Conservation (phyloP, 1,284 basidiomycete genomes). For the Trametes pubescens region DNA sequence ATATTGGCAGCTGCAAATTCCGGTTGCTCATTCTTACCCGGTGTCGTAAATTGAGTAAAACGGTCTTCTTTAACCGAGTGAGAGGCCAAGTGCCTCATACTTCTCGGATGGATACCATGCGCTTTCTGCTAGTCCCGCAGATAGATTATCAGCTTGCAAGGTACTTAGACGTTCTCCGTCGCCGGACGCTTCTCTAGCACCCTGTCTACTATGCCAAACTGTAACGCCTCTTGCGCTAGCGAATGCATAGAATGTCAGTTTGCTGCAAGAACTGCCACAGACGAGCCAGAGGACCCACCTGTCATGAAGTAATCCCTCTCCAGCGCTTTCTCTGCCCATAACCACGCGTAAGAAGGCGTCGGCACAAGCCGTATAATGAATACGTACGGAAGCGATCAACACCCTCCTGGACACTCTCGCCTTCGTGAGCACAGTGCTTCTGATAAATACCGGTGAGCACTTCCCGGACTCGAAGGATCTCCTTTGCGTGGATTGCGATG, state of each 20-base stretch:
- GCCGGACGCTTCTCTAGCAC: conserved; percentile 80
- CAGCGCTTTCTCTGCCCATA: conserved; percentile 75
- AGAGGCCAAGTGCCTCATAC: background rate
- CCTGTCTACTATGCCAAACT: conserved; percentile 91
- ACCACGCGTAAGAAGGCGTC: conserved; percentile 12
- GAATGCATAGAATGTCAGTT: background rate
- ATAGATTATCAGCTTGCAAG: background rate
- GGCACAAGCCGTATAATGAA: background rate
- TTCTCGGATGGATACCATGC: no score
- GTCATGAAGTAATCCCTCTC: conserved; percentile 97
- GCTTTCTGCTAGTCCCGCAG: background rate
- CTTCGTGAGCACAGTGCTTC: conserved; percentile 73
- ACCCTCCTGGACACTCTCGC: conserved; percentile 71
- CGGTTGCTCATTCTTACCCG: background rate
- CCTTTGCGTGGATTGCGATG: conserved; percentile 93
- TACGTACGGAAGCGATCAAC: conserved; percentile 80
- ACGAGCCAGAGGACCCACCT: conserved; percentile 50
- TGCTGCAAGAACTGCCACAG: background rate
- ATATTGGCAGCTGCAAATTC: background rate
- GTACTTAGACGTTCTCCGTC: conserved; percentile 35
- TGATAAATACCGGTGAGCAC: conserved; percentile 87
- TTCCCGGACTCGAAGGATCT: conserved; percentile 88
- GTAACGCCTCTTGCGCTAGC: conserved; percentile 82
- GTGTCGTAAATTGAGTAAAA: background rate
- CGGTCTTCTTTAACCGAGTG: background rate